Percentiles rank a stretch among this genome's conserved stretches.
These are phyloP conservation scores for Suillus fuscotomentosus DNA, from an alignment of 768 basidiomycete species.

Conservation along the genomic window DNA sequence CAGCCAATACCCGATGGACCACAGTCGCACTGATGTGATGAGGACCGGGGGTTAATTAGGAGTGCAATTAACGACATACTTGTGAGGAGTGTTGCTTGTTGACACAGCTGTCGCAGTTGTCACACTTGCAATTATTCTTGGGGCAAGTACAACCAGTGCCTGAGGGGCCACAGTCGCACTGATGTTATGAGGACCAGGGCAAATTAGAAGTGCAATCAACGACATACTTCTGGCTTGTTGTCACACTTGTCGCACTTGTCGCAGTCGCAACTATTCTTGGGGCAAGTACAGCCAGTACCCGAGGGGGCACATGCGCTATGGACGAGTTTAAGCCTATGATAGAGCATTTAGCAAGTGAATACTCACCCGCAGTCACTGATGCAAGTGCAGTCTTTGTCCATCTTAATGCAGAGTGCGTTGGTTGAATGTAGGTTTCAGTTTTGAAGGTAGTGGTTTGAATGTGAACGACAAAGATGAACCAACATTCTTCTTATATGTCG, in stretches of 20 bases:
- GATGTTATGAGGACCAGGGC: neutral
- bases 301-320: constrained; percentile 29
- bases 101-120: constrained; percentile 13
- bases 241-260: constrained; percentile 30
- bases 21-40: constrained; percentile 14
- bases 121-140: constrained; percentile 22
- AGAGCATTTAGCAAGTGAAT: neutral
- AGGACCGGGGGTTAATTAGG: neutral
- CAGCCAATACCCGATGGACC: constrained; percentile 29
- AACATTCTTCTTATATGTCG: neutral
- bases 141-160: constrained; percentile 32
- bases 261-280: constrained; percentile 31
- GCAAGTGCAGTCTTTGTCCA: constrained; percentile 29
- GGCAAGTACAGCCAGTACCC: constrained; percentile 31
- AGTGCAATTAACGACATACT: constrained; percentile 4
- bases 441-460: neutral
- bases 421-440: neutral
- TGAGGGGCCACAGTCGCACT: constrained; percentile 19
- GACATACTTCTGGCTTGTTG: constrained; percentile 25
- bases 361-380: constrained; percentile 27
- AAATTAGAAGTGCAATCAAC: neutral
- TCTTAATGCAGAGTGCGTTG: constrained; percentile 5
- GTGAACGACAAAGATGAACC: neutral
- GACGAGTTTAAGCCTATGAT: neutral
- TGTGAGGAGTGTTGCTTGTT: constrained; percentile 29